Base-by-base conservation (phyloP, 2,329 filamentous ascomycete genomes). In the Nakataea oryzae region DNA sequence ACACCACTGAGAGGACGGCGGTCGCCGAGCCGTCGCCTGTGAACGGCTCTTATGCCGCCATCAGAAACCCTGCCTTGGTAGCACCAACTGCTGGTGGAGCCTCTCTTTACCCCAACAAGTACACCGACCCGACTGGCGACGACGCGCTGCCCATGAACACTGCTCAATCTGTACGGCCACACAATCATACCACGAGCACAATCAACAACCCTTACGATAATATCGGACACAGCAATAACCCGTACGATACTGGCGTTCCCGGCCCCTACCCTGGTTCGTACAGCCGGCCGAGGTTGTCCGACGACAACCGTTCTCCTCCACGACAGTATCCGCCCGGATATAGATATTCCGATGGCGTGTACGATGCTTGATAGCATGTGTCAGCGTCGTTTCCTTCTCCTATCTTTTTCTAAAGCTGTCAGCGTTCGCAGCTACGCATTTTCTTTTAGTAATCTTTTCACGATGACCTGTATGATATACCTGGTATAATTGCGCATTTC, bases 1-100 rank as follows among this genome's bases (percentile, higher is more conserved):
- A 75, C 66, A 70, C 71, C 62, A 74, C 74, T 8, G 73, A 74
- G 61, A 62, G 69, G 32, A 75, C 73, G 0, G 70, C 70, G 32
- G 68, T 73, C n/a, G 26, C 30, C 34, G 58, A 59, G 24, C 58
- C 58, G 41, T n/a, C 41, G 21, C 41, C 41, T 21, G 41, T 50
- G 21, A 61, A 60, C 64, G 74, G 73, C 57, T 24, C 32, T 7
- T 30, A 59, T 14, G 71, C 70, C 60, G 74, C 74, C 1, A 71
- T 68, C 55, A 76, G 76, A 41, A 55, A 54, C 24, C 17, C 30
- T 21, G 47, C 29, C 58, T 27, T 28, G 41, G 34, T 59, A n/a
- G n/a, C n/a, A n/a, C n/a, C n/a, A n/a, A n/a, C n/a, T n/a, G n/a
- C n/a, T n/a, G n/a, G n/a, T n/a, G n/a, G n/a, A n/a, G n/a, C n/a